phyloP scores from a whole-genome alignment of 2,329 filamentous ascomycete species.

The Penicillium expansum region DNA sequence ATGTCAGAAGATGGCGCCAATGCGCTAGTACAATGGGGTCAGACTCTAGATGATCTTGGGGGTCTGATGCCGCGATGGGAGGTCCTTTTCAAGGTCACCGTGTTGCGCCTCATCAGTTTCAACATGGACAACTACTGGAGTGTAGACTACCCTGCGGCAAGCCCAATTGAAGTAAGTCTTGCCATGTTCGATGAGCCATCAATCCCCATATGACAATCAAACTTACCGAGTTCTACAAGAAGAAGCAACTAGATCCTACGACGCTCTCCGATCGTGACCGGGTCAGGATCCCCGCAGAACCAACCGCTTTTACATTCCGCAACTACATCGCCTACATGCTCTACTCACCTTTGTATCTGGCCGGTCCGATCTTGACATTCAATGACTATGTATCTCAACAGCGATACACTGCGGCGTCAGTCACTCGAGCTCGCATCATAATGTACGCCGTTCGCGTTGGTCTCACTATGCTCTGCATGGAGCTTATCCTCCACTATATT shows the following conservation, averaged over 20 bases:
- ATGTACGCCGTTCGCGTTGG: constrained; percentile 82
- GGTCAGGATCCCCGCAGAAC: constrained; percentile 69
- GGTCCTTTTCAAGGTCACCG: constrained; percentile 94
- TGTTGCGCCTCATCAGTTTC: constrained; percentile 90
- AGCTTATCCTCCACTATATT: constrained; percentile 84
- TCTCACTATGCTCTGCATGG: constrained; percentile 80
- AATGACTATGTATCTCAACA: constrained; percentile 94
- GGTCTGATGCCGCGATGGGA: constrained; percentile 92
- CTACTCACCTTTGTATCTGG: constrained; percentile 89
- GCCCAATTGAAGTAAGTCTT: constrained; percentile 73
- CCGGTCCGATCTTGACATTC: constrained; percentile 92
- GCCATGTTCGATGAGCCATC: not conserved
- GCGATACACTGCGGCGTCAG: constrained; percentile 69
- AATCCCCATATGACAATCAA: not conserved
- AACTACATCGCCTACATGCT: constrained; percentile 88
- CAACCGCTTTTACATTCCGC: constrained; percentile 69
- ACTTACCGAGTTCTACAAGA: constrained; percentile 60
- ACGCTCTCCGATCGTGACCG: constrained; percentile 87
- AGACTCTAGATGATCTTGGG: constrained; percentile 72
- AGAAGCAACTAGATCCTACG: constrained; percentile 94
- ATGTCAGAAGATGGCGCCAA: constrained; percentile 42
- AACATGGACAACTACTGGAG: constrained; percentile 98
- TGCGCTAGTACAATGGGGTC: constrained; percentile 59
- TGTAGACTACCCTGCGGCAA: constrained; percentile 61
- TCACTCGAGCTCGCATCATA: constrained; percentile 67